phyloP scores from a whole-genome alignment of 257 asterid species.

The Cynanchum wilfordii region DNA sequence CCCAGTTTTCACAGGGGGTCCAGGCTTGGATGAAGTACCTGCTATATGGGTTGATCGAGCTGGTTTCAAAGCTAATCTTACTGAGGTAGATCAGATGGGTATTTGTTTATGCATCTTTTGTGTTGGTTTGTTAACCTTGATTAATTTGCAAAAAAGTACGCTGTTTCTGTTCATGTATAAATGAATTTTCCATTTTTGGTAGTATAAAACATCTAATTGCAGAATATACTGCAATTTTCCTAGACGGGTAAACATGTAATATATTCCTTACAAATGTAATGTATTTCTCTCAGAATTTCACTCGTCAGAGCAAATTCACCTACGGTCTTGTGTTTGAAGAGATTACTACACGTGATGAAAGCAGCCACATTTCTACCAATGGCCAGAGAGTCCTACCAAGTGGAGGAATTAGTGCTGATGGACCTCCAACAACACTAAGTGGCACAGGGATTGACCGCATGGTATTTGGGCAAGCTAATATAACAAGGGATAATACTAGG shows the following conservation, averaged over 20 bases:
- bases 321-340: slow-evolving; percentile 97
- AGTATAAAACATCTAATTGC: background rate
- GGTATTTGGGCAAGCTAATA: slow-evolving; percentile 89
- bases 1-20: slow-evolving; percentile 98
- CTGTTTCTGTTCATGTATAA: background rate
- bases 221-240: background rate
- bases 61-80: slow-evolving; percentile 83
- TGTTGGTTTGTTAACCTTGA: background rate
- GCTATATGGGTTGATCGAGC: slow-evolving; percentile 98
- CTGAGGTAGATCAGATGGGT: slow-evolving; percentile 51
- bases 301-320: slow-evolving; percentile 92
- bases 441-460: slow-evolving; percentile 93
- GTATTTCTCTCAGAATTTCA: slow-evolving; percentile 63
- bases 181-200: background rate
- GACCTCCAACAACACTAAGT: slow-evolving; percentile 98
- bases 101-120: background rate
- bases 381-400: slow-evolving; percentile 93
- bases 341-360: slow-evolving; percentile 93
- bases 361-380: slow-evolving; percentile 83
- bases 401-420: slow-evolving; percentile 96
- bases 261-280: slow-evolving; percentile 2
- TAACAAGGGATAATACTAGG: slow-evolving; percentile 92
- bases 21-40: slow-evolving; percentile 93
- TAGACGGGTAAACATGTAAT: background rate
- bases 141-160: background rate